Conservation (phyloP, 192 early-diverging fungal species). For the Rhizoclosmatium globosum region DNA sequence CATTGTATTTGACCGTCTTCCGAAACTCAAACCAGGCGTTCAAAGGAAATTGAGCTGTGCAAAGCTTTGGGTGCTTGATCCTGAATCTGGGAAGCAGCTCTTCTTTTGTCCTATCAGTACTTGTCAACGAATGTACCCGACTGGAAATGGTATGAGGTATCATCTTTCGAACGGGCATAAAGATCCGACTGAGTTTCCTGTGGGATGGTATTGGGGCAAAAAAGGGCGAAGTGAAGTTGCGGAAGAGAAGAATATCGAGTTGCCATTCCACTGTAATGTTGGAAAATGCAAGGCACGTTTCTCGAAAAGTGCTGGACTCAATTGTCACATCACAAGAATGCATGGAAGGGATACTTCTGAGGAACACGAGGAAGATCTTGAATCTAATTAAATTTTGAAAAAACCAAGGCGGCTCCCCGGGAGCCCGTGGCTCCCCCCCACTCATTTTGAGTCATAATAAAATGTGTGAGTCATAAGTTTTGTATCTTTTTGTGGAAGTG, state of each 20-base stretch:
- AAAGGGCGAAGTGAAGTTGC: neutral
- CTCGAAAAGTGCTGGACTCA: neutral
- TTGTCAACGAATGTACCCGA: constrained; percentile 97
- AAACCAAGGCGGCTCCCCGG: too few relatives aligned
- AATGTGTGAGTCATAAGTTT: too few relatives aligned
- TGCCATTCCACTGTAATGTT: neutral
- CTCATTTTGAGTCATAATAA: too few relatives aligned
- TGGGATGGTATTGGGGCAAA: constrained; percentile 15
- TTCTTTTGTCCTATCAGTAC: constrained; percentile 75
- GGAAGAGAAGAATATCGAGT: neutral
- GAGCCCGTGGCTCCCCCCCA: too few relatives aligned
- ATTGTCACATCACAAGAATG: constrained; percentile 10
- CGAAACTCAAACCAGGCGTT: constrained; percentile 21
- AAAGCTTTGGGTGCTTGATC: constrained; percentile 21
- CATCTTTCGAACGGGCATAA: constrained; percentile 25
- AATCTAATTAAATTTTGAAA: too few relatives aligned
- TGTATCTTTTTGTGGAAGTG: too few relatives aligned
- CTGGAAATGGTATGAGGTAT: constrained; percentile 90
- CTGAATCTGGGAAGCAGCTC: constrained; percentile 23
- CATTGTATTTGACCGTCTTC: constrained; percentile 9
- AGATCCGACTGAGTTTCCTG: constrained; percentile 20
- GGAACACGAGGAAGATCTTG: neutral
- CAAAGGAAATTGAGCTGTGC: constrained; percentile 3
- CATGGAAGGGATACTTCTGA: neutral
- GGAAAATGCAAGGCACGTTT: neutral